Evolutionary conservation across 2,329 filamentous ascomycete species (phyloP), one percentile per base, ranked within the genome.

Genomic region (Scedosporium apiospermum): DNA sequence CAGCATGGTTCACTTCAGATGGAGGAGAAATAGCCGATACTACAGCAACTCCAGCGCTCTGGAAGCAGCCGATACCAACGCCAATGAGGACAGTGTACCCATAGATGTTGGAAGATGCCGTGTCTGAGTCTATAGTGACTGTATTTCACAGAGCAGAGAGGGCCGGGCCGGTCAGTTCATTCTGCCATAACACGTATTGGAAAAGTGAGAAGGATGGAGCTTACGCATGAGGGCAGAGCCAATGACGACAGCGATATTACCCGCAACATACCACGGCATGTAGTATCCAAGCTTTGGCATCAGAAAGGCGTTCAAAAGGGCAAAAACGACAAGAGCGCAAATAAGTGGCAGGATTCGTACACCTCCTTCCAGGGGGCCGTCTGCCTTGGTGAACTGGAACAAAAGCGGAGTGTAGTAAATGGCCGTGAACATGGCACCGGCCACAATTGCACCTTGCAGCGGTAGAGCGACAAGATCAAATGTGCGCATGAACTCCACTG

Each of bases 361-460:
- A 0, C 69, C 77, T 9, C 77, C 73, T 14, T 74, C 64, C 2
- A 80, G 66, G 0, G 77, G 71, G 0, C 66, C 69, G 51, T 80
- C 78, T 4, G 73, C 74, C 1, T 70, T 69, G 0, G 72, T 73
- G 67, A 82, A 82, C 65, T 80, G 76, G 67, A 82, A 82, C 67
- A 74, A 79, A 0, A 83, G 67, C 0, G 81, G 80, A 5, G 81
- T 75, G 65, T 78, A 82, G 67, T 82, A 83, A n/a, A 78, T 68
- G 14, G 67, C 58, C 7, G 74, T 65, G 57, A 72, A 73, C 46
- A 64, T 62, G 6, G 65, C 65, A 14, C 68, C 64, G n/a, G 66
- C 66, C 16, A 62, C 62, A 4, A 59, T 65, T 12, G 66, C 67
- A 63, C 10, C 66, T 63, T 2, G 67, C 16, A 64, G 30, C 55